Evolutionary conservation across 306 rosid genomes (phyloP), one percentile per base, ranked within the genome.

Genomic region (Vigna unguiculata): DNA sequence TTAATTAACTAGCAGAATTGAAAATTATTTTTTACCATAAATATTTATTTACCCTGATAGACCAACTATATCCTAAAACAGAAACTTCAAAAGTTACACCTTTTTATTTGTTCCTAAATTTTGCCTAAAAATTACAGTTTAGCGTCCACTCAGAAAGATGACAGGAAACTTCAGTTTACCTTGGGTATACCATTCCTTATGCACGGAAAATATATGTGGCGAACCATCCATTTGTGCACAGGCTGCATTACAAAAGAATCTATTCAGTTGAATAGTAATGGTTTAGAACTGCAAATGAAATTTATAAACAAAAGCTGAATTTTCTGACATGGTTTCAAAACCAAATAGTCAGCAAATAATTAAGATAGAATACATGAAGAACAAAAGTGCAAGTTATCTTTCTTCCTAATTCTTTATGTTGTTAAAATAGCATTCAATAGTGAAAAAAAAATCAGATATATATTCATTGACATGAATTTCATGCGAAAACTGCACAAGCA

Each of bases 151-250:
- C 41, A 19, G 19, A 12, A 55, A 32, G 69, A 55, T 45, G 21
- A 48, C 40, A 77, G 74, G 34, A 51, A n/a, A 20, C 73, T 68
- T 25, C 28, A 64, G 72, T 41, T 40, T 86, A 95, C 98, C 98
- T 88, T 95, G 12, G 95, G 89, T 58, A 95, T 65, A 53, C 98
- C 98, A 48, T 71, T 52, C 24, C 90, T 81, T 65, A 95, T 15
- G 87, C 98, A 95, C 30, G 98, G 98, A 80, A 92, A 87, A 81
- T 90, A 95, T 76, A 95, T 58, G 75, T 95, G 98, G 43, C 98
- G 98, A 83, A 90, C 82, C 97, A 95, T 90, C 98, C 98, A 95
- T 83, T 89, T 95, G 72, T 95, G 97, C 83, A 95, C 97, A 76
- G 98, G 98, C 98, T 95, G 92, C 61, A 86, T 57, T 17, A 41